A percentile compares a stretch with the other conserved stretches of the same genome.
phyloP scores from a whole-genome alignment of 1,284 basidiomycete genomes.

The Pseudozyma sp. region DNA sequence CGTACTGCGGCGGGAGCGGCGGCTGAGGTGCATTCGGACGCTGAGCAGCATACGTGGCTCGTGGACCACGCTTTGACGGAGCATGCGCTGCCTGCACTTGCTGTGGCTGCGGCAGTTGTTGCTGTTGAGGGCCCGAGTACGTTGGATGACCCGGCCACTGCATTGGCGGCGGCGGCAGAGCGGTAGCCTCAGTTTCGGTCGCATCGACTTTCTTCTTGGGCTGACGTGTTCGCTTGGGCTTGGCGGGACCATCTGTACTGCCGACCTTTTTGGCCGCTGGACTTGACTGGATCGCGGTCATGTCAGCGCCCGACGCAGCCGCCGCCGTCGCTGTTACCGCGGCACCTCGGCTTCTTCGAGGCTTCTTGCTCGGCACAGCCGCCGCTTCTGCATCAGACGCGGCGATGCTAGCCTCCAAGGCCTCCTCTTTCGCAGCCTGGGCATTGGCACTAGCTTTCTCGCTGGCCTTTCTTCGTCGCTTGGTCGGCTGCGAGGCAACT shows the following conservation, averaged over 20 bases:
- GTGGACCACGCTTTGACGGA: conserved; percentile 27
- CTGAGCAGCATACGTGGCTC: conserved; percentile 35
- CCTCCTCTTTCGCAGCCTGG: conserved; percentile 30
- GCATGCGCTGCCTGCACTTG: conserved; percentile 1
- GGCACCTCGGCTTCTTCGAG: conserved; percentile 10
- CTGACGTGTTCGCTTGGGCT: conserved; percentile 28
- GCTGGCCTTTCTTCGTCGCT: conserved; percentile 36
- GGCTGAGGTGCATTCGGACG: conserved; percentile 6
- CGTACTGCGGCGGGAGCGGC: conserved; percentile 6
- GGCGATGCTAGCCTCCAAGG: conserved; percentile 17
- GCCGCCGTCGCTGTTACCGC: conserved; percentile 5
- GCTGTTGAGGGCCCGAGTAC: conserved; percentile 11
- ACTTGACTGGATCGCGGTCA: not conserved
- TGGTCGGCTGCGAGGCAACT: conserved; percentile 13
- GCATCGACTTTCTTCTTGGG: conserved; percentile 26
- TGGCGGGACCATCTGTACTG: not conserved
- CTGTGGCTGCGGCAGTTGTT: conserved; percentile 14
- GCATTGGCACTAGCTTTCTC: conserved; percentile 31
- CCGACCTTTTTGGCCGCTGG: not conserved
- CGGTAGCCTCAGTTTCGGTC: conserved; percentile 3
- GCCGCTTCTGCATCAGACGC: conserved; percentile 5
- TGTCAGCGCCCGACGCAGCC: not conserved
- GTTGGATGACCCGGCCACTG: conserved; percentile 21
- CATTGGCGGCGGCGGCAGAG: not conserved
- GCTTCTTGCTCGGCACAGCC: conserved; percentile 7